phyloP scores from a whole-genome alignment of 2,329 filamentous ascomycete genomes.

The Cladophialophora exuberans region DNA sequence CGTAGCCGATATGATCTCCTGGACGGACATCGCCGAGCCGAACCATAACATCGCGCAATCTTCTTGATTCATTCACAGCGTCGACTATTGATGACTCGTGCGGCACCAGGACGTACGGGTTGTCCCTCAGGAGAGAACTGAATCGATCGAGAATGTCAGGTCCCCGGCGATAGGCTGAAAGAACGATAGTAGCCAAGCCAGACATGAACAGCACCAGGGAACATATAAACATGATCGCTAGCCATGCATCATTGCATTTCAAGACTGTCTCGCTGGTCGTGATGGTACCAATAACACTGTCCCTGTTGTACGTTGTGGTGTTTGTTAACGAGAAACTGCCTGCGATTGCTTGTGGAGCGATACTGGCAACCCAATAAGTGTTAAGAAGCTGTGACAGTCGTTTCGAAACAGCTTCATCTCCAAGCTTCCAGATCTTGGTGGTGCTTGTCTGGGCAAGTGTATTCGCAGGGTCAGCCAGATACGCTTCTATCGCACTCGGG shows the following conservation, averaged over 20 bases:
- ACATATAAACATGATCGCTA: slow-evolving; percentile 6
- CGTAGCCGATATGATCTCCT: slow-evolving; percentile 6
- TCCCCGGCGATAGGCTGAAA: slow-evolving; percentile 1
- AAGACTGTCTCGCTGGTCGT: slow-evolving; percentile 4
- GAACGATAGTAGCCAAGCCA: slow-evolving; percentile 1
- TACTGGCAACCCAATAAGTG: slow-evolving; percentile 12
- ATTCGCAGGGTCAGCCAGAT: slow-evolving; percentile 8
- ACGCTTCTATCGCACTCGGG: slow-evolving; percentile 4
- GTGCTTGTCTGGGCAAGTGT: neutral
- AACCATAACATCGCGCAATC: slow-evolving; percentile 3
- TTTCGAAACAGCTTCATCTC: neutral
- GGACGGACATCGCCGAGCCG: slow-evolving; percentile 7
- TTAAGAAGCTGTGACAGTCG: slow-evolving; percentile 11
- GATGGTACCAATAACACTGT: slow-evolving; percentile 6
- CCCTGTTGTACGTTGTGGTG: slow-evolving; percentile 2
- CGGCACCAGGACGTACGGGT: neutral
- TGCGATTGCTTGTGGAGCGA: neutral
- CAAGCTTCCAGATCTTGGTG: slow-evolving; percentile 9
- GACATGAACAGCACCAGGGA: slow-evolving; percentile 3
- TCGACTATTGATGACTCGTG: slow-evolving; percentile 7
- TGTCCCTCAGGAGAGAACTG: slow-evolving; percentile 7
- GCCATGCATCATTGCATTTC: slow-evolving; percentile 4
- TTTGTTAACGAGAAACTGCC: slow-evolving; percentile 1
- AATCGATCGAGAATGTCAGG: slow-evolving; percentile 12
- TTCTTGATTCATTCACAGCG: neutral